Evolutionary conservation across 805 yeast species (phyloP).

Genomic region (Teunomyces gatunensis): DNA sequence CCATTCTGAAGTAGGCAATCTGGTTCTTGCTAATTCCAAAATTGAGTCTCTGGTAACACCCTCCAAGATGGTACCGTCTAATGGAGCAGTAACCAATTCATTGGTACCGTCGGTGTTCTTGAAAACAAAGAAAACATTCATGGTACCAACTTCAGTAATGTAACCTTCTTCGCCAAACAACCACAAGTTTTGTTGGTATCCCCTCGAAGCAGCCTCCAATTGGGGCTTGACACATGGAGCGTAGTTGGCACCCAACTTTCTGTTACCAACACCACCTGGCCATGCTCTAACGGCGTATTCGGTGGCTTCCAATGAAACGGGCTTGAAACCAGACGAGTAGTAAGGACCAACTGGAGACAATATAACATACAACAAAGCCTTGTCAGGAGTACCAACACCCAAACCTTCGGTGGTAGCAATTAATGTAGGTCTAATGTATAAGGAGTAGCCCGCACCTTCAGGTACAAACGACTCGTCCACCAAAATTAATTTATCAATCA

Average conservation of each 20-base stretch:
- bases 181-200: conserved; percentile 96
- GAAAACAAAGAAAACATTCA: conserved; percentile 92
- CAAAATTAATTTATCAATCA: conserved; percentile 72
- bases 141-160: conserved; percentile 96
- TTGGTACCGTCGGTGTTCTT: conserved; percentile 78
- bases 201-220: conserved; percentile 83
- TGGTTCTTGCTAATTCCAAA: conserved; percentile 70
- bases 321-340: conserved; percentile 93
- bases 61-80: conserved; percentile 94
- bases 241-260: conserved; percentile 94
- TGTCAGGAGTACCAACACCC: conserved; percentile 82
- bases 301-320: conserved; percentile 91
- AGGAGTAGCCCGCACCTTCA: conserved; percentile 79
- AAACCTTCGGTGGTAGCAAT: conserved; percentile 88
- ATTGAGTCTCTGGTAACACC: conserved; percentile 96
- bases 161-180: conserved; percentile 82
- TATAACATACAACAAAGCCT: conserved; percentile 80
- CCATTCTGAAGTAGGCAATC: conserved; percentile 78
- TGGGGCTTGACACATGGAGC: conserved; percentile 95
- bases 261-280: conserved; percentile 99
- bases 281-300: conserved; percentile 97
- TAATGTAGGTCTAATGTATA: conserved; percentile 91
- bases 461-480: conserved; percentile 82
- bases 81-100: conserved; percentile 92
- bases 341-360: conserved; percentile 98